Base-by-base conservation (phyloP, 116 monocot species). In the Cymodocea nodosa region DNA sequence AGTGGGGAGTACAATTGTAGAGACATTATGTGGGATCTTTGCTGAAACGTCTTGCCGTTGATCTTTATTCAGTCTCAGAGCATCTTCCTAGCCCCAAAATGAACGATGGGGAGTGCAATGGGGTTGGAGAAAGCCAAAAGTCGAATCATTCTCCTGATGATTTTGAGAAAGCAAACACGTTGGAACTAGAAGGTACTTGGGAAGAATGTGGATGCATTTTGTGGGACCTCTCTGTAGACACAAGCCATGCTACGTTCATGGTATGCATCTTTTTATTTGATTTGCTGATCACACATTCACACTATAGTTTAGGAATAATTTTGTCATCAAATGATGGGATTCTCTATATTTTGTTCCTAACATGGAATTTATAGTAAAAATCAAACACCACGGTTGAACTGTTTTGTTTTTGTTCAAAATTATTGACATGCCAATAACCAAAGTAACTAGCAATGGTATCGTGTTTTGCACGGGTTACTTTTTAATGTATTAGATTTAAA, bases 191-290 rank as follows among this genome's bases (percentile, higher is more conserved):
- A 56, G 68, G 62, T 63, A 2, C 35, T 62, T 75, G 75, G 75
- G 75, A 75, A 63, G 75, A 75, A 54, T 56, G 62, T 63, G 75
- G 69, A 10, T 75, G 75, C 62, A 69, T 75, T 63, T 62, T 75
- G 12, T 75, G 68, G 75, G 69, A 75, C 13, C 75, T 75, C 56
- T 60, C 75, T 59, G 59, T 51, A 13, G 68, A 75, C 23, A 62
- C 11, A 63, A 44, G 34, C 30, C 75, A 75, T 56, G 75, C 75
- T 2, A 68, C 52, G 36, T 68, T 68, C 50, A 75, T 75, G 75
- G 75, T 75, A 12, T 23, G 23, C 14, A 10, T 36, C 8, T 3
- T 36, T 52, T 51, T 62, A 11, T 16, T 56, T 56, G 44, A 44
- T 6, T 56, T 56, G 56, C 19, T 6, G 18, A 23, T 20, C 18